A percentile compares a stretch with the other conserved stretches of the same genome.
These are phyloP conservation scores for Boletus reticulatus DNA, from an alignment of 768 basidiomycete species.

Conservation along the genomic window DNA sequence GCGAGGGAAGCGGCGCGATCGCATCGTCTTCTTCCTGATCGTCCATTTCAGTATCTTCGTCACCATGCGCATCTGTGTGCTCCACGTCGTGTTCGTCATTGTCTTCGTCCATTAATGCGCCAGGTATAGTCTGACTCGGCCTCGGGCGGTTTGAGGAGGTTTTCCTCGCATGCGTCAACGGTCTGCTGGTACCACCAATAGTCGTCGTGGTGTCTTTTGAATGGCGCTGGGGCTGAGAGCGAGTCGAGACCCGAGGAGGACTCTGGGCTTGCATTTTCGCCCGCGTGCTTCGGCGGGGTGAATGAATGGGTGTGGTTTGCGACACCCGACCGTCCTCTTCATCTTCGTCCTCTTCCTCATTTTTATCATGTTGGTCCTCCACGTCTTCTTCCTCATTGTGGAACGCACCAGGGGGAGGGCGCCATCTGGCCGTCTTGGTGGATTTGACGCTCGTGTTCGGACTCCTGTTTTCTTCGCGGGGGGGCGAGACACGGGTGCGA, in stretches of 20 bases:
- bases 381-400: constrained; percentile 37
- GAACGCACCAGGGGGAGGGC: constrained; percentile 47
- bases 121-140: constrained; percentile 39
- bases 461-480: constrained; percentile 13
- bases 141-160: constrained; percentile 5
- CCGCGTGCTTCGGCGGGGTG: constrained; percentile 15
- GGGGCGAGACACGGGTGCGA: constrained; percentile 4
- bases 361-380: constrained; percentile 10
- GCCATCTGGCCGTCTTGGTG: constrained; percentile 21
- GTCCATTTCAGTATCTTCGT: constrained; percentile 16
- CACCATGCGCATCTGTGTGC: constrained; percentile 22
- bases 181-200: not conserved
- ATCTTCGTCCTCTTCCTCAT: constrained; percentile 15
- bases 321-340: constrained; percentile 7
- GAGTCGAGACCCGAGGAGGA: constrained; percentile 11
- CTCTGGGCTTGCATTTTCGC: constrained; percentile 9
- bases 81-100: constrained; percentile 25
- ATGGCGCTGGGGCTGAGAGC: constrained; percentile 10
- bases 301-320: constrained; percentile 6
- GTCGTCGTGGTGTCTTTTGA: constrained; percentile 1
- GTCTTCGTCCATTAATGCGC: constrained; percentile 41
- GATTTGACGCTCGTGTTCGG: constrained; percentile 11
- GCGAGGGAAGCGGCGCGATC: constrained; percentile 33
- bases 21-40: constrained; percentile 36
- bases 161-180: constrained; percentile 1